phyloP scores from a whole-genome alignment of 257 asterid species.

The Penstemon barbatus region DNA sequence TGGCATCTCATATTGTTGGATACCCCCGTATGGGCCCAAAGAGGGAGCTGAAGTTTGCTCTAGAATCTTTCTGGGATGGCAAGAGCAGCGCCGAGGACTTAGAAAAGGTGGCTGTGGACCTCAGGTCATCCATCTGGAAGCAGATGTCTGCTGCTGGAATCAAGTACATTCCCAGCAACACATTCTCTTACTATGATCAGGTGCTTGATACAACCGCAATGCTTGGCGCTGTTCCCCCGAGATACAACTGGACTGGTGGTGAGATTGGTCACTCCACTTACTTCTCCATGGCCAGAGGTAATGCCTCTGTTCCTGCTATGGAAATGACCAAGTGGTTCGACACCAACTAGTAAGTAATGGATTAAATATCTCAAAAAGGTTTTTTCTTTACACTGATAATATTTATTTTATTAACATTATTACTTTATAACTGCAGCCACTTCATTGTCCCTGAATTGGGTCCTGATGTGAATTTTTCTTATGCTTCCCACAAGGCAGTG shows the following conservation, averaged over 20 bases:
- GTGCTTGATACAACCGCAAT: constrained; percentile 86
- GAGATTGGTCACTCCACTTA: constrained; percentile 83
- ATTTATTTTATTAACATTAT: constrained; percentile 8
- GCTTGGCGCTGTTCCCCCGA: constrained; percentile 91
- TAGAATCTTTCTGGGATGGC: constrained; percentile 66
- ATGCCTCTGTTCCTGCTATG: constrained; percentile 99
- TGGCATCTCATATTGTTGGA: constrained; percentile 96
- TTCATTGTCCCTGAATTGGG: constrained; percentile 92
- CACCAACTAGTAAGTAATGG: constrained; percentile 88
- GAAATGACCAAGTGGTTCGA: constrained; percentile 99
- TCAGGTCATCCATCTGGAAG: constrained; percentile 72
- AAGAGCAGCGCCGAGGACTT: constrained; percentile 67
- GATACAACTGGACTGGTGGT: constrained; percentile 89
- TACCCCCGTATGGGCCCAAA: constrained; percentile 99
- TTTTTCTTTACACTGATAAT: constrained; percentile 2
- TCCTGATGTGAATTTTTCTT: constrained; percentile 75
- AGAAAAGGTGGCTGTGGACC: constrained; percentile 80
- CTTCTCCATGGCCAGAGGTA: constrained; percentile 99
- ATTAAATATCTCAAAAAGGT: background rate
- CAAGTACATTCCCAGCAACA: constrained; percentile 94
- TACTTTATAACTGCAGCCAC: constrained; percentile 58
- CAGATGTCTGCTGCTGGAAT: constrained; percentile 51
- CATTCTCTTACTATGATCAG: constrained; percentile 89
- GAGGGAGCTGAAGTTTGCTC: constrained; percentile 92
- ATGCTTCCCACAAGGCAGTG: constrained; percentile 94